Evolutionary conservation across 345 rosid species (phyloP).

Genomic region (Lumnitzera racemosa): DNA sequence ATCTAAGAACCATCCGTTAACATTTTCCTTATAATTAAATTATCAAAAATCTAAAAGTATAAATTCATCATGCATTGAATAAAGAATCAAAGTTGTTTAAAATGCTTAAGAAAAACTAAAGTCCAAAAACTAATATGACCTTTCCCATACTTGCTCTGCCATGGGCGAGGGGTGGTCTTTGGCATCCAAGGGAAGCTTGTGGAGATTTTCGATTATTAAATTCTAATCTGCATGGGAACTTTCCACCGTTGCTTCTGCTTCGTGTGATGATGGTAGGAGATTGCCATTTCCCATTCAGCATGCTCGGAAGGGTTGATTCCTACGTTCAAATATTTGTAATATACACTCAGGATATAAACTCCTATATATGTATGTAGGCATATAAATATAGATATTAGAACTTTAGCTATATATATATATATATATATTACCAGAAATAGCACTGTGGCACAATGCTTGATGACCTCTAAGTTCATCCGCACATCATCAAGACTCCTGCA

Average conservation of each 20-base stretch:
- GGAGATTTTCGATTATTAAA: constrained; percentile 1
- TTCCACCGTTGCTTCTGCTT: constrained; percentile 37
- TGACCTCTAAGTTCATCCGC: constrained; percentile 81
- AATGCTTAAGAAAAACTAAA: not conserved
- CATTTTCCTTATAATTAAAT: too few relatives aligned
- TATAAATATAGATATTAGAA: too few relatives aligned
- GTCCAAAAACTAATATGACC: not conserved
- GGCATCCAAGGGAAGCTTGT: not conserved
- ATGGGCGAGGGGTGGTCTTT: constrained; percentile 11
- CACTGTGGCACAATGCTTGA: constrained; percentile 85
- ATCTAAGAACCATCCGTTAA: too few relatives aligned
- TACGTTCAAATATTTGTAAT: constrained; percentile 5
- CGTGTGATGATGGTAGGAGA: constrained; percentile 47
- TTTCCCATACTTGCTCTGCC: constrained; percentile 11
- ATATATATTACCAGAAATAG: constrained; percentile 51
- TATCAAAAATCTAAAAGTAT: too few relatives aligned
- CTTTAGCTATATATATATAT: too few relatives aligned
- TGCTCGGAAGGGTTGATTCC: constrained; percentile 76
- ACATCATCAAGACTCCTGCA: constrained; percentile 84
- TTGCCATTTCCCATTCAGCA: constrained; percentile 44
- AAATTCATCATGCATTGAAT: too few relatives aligned
- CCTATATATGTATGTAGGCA: not conserved
- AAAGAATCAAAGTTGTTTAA: not conserved
- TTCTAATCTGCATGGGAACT: constrained; percentile 6
- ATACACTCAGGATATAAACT: not conserved